Evolutionary conservation across 2,329 filamentous ascomycete species (phyloP).

Genomic region (Xylariaceae sp.): DNA sequence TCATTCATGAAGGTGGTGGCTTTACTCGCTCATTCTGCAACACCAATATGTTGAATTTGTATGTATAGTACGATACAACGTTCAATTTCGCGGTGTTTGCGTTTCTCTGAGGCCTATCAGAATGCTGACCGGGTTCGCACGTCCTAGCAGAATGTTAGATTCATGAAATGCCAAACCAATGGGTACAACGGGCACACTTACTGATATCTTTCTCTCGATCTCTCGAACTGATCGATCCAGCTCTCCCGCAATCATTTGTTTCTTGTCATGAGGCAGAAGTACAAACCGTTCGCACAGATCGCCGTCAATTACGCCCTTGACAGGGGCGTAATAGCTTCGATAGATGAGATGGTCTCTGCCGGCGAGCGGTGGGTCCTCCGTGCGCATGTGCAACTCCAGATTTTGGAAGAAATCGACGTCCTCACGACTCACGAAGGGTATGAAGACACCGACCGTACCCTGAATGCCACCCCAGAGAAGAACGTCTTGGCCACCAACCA

Average conservation of each 20-base stretch:
- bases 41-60: neutral
- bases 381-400: conserved; percentile 80
- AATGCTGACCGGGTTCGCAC: conserved; percentile 56
- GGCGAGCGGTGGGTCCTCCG: conserved; percentile 79
- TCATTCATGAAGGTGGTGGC: neutral
- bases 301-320: conserved; percentile 94
- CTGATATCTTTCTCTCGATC: conserved; percentile 92
- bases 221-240: conserved; percentile 85
- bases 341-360: conserved; percentile 96
- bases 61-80: neutral
- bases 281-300: conserved; percentile 93
- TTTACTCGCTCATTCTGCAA: neutral
- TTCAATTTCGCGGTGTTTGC: neutral
- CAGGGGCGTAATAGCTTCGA: conserved; percentile 89
- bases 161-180: neutral
- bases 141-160: conserved; percentile 39
- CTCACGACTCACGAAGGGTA: conserved; percentile 86
- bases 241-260: conserved; percentile 91
- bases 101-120: conserved; percentile 29
- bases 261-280: conserved; percentile 77
- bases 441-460: conserved; percentile 86
- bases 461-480: conserved; percentile 92
- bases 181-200: conserved; percentile 31
- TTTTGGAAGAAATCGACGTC: conserved; percentile 98
- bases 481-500: conserved; percentile 86